Percentiles rank a stretch among this genome's conserved stretches.
These are phyloP conservation scores for Neoscytalidium dimidiatum DNA, from an alignment of 2,329 filamentous ascomycete species.

Conservation along the genomic window DNA sequence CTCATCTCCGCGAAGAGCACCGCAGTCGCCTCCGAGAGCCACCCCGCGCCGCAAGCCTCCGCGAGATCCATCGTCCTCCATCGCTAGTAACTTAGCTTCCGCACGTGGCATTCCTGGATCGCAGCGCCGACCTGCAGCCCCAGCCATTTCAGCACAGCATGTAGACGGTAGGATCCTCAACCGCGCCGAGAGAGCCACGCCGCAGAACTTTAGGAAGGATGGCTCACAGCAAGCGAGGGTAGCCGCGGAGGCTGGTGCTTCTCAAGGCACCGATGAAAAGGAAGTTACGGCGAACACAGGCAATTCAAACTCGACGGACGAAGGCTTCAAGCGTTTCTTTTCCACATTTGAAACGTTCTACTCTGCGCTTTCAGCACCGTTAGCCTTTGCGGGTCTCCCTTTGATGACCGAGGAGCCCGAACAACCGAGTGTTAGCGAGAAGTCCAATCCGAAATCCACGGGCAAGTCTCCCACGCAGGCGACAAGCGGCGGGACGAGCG, in stretches of 20 bases:
- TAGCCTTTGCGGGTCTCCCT: conserved; percentile 91
- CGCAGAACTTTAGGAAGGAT: conserved; percentile 17
- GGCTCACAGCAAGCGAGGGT: background rate
- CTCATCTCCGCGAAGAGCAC: background rate
- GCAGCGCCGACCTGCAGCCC: conserved; percentile 61
- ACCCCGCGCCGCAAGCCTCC: conserved; percentile 51
- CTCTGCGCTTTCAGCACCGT: conserved; percentile 82
- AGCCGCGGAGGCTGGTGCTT: background rate
- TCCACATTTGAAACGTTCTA: conserved; percentile 87
- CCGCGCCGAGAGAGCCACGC: conserved; percentile 29
- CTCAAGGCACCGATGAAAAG: background rate
- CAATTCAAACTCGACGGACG: conserved; percentile 54
- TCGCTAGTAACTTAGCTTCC: conserved; percentile 84
- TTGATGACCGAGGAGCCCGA: conserved; percentile 46
- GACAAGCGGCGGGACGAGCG: conserved; percentile 53
- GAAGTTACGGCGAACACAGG: background rate
- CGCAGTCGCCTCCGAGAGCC: conserved; percentile 32
- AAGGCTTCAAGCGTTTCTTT: conserved; percentile 89
- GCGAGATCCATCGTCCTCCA: conserved; percentile 76
- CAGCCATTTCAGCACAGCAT: conserved; percentile 73
- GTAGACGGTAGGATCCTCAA: conserved; percentile 64
- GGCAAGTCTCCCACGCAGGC: conserved; percentile 33
- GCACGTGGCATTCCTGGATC: conserved; percentile 71
- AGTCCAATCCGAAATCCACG: conserved; percentile 30
- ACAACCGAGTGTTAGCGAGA: conserved; percentile 17